Evolutionary conservation across 148 eudicot genomes (phyloP).

Genomic region (Camellia japonica): DNA sequence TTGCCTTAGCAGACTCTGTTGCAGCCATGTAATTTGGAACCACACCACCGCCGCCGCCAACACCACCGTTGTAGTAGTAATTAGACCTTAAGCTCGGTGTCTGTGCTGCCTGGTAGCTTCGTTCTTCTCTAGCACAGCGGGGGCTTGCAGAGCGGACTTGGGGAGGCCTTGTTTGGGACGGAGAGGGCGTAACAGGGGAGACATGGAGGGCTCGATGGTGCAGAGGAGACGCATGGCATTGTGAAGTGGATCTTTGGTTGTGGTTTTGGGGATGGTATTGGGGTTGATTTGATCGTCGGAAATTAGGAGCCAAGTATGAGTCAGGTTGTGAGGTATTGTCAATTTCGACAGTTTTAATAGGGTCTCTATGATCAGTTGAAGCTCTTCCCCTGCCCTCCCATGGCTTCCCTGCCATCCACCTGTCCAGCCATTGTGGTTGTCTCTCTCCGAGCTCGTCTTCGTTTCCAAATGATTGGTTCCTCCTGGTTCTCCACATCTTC

Average conservation of each 20-base stretch:
- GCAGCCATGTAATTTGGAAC: constrained; percentile 79
- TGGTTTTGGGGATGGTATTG: constrained; percentile 22
- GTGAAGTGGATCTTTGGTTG: constrained; percentile 39
- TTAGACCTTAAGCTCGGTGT: constrained; percentile 70
- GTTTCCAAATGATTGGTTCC: constrained; percentile 54
- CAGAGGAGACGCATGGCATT: constrained; percentile 43
- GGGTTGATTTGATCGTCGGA: constrained; percentile 35
- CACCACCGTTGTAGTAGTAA: constrained; percentile 33
- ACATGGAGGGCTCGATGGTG: constrained; percentile 47
- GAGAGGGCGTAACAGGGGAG: constrained; percentile 58
- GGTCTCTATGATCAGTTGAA: constrained; percentile 58
- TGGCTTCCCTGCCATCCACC: constrained; percentile 57
- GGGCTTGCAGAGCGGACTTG: constrained; percentile 83
- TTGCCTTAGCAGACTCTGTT: constrained; percentile 73
- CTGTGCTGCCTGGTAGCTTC: constrained; percentile 41
- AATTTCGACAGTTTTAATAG: constrained; percentile 70
- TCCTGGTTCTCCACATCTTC: constrained; percentile 58
- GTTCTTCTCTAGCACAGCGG: constrained; percentile 40
- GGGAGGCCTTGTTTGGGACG: constrained; percentile 48
- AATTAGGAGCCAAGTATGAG: constrained; percentile 45
- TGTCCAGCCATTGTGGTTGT: constrained; percentile 50
- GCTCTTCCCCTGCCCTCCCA: constrained; percentile 63
- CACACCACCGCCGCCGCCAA: constrained; percentile 25
- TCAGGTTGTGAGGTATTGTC: constrained; percentile 58
- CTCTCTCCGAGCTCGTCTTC: constrained; percentile 53